Conservation (phyloP, 2,329 filamentous ascomycete species). For the Epichloe elymi region DNA sequence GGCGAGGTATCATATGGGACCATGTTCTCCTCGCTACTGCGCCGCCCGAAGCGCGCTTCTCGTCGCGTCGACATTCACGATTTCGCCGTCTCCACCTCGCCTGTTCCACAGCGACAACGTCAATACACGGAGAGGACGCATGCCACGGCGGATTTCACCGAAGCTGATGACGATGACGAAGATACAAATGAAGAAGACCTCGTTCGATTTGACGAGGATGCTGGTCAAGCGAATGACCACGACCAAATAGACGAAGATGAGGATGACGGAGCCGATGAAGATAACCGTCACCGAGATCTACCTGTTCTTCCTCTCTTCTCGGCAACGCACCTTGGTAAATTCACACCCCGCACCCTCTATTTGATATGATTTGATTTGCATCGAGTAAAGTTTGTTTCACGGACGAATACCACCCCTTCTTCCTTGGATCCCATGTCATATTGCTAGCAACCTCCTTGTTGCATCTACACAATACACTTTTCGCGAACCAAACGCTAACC, state of each 20-base stretch:
- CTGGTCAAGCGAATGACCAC: constrained; percentile 33
- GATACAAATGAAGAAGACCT: constrained; percentile 26
- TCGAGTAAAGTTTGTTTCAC: not conserved
- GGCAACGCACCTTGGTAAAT: constrained; percentile 57
- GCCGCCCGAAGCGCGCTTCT: constrained; percentile 19
- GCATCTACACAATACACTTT: not conserved
- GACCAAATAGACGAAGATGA: constrained; percentile 33
- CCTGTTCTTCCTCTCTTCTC: constrained; percentile 65
- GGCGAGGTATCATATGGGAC: constrained; percentile 7
- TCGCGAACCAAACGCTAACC: not conserved
- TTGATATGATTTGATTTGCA: not conserved
- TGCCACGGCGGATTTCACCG: constrained; percentile 52
- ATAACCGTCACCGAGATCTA: constrained; percentile 24
- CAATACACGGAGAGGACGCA: constrained; percentile 25
- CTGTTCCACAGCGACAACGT: constrained; percentile 15
- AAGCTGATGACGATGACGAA: constrained; percentile 42
- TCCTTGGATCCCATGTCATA: not conserved
- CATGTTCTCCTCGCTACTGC: constrained; percentile 26
- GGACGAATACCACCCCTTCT: not conserved
- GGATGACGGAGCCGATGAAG: constrained; percentile 25
- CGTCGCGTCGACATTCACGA: constrained; percentile 20
- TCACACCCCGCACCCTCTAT: not conserved
- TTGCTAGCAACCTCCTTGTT: not conserved
- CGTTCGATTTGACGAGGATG: constrained; percentile 27
- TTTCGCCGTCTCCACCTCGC: constrained; percentile 18